A percentile compares a stretch with the other conserved stretches of the same genome.
These are phyloP conservation scores for Kernera saxatilis DNA, from an alignment of 345 rosid species.

Conservation along the genomic window DNA sequence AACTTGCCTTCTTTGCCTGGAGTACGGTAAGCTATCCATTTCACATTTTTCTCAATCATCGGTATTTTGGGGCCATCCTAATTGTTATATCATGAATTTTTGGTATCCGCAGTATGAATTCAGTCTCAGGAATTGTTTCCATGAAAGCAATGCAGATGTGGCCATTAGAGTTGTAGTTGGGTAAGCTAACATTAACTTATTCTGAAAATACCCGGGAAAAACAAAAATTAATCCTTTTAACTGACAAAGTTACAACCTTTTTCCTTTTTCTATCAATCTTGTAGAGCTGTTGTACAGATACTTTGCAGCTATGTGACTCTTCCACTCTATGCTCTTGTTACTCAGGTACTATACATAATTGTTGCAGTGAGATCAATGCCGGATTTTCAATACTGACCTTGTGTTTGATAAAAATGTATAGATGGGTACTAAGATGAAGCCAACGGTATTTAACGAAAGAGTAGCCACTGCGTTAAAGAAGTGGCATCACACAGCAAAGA, in stretches of 20 bases:
- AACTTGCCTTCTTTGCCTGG: conserved; percentile 86
- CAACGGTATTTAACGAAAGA: conserved; percentile 67
- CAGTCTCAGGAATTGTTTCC: conserved; percentile 50
- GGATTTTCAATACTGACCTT: background rate
- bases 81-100: background rate
- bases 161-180: conserved; percentile 66
- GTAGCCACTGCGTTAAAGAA: conserved; percentile 69
- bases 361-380: background rate
- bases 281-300: conserved; percentile 69
- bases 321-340: conserved; percentile 92
- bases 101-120: conserved; percentile 57
- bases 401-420: conserved; percentile 21
- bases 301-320: conserved; percentile 94
- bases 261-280: background rate
- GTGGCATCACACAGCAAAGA: conserved; percentile 74
- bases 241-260: background rate
- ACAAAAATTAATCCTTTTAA: background rate
- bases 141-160: conserved; percentile 39
- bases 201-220: background rate
- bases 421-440: conserved; percentile 93
- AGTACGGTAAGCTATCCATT: conserved; percentile 55
- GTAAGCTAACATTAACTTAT: conserved; percentile 36
- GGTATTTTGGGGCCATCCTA: background rate
- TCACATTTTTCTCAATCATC: background rate
- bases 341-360: conserved; percentile 52